Base-by-base conservation (phyloP, 148 eudicot species). In the Amaranthus hypochondriacus region DNA sequence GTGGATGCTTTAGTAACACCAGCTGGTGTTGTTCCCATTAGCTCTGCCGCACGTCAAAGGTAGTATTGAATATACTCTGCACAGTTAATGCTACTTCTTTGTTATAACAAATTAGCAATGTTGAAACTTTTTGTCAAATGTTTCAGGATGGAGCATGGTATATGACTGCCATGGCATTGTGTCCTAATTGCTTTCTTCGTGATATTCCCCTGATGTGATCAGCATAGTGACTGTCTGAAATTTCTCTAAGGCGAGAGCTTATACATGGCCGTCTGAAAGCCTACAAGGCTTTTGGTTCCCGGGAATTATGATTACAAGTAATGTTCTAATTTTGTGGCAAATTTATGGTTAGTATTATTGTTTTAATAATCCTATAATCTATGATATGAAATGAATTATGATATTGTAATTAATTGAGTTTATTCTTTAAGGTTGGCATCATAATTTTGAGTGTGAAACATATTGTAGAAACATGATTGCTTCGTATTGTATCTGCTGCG, bases 1-100 rank as follows among this genome's bases (percentile, higher is more conserved):
- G 81, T 96, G 28, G 99, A 96, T 70, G 95, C 92, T 15, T 84
- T 96, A 66, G 90, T 96, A 74, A 81, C 91, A 57, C 88, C 99
- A 59, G 81, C 91, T 44, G 99, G 97, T 77, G 83, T 90, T 62
- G 90, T 87, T 70, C 89, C 93, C 66, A 86, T 95, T 73, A 89
- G 77, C 86, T 60, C 85, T 21, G 80, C 86, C 44, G 96, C 97
- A 77, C 62, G 14, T 15, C 83, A 81, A 52, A 88, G 78, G 74
- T 81, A 75, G 69, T 61, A 58, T 48, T 4, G 51, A 58, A 28
- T 42, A 4, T 9, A 49, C 14, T 48, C 47, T 18, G 46, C 11
- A n/a, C 49, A 0, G 47, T 28, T 28, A 28, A 28, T 28, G 43
- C 52, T 51, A 11, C 60, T 69, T 60, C 50, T 12, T 54, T n/a